phyloP scores from a whole-genome alignment of 345 rosid species.

The Bruguiera parviflora region DNA sequence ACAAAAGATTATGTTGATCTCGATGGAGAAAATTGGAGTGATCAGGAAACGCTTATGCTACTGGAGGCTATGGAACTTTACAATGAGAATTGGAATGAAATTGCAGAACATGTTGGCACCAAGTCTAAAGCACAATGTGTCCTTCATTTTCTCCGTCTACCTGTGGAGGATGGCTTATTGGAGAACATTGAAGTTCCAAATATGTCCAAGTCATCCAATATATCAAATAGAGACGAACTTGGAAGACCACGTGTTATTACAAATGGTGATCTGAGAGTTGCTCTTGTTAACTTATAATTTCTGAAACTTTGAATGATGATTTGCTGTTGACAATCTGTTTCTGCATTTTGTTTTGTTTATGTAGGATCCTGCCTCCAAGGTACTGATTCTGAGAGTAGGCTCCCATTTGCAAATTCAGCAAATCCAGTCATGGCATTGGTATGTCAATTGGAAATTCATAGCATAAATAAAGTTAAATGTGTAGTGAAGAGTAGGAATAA shows the following conservation, averaged over 20 bases:
- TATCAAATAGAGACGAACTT: constrained; percentile 50
- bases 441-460: constrained; percentile 13
- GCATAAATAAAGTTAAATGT: too few relatives aligned
- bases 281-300: constrained; percentile 20
- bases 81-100: constrained; percentile 82
- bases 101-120: constrained; percentile 90
- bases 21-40: constrained; percentile 88
- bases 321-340: constrained; percentile 5
- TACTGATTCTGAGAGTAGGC: constrained; percentile 57
- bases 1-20: constrained; percentile 57
- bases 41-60: constrained; percentile 83
- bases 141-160: constrained; percentile 85
- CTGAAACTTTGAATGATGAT: background rate
- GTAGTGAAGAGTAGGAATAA: background rate
- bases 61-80: constrained; percentile 92
- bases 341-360: constrained; percentile 10
- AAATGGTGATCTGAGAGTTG: constrained; percentile 61
- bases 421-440: constrained; percentile 98
- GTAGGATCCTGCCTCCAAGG: constrained; percentile 49
- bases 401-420: constrained; percentile 82
- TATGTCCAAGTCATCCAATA: constrained; percentile 31
- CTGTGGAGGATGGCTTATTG: constrained; percentile 80
- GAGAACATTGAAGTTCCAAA: constrained; percentile 81
- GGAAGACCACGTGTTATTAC: constrained; percentile 38
- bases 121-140: constrained; percentile 97